A percentile compares a stretch with the other conserved stretches of the same genome.
Evolutionary conservation across 129 eudicot species (phyloP).

Genomic region (Arctium lappa): DNA sequence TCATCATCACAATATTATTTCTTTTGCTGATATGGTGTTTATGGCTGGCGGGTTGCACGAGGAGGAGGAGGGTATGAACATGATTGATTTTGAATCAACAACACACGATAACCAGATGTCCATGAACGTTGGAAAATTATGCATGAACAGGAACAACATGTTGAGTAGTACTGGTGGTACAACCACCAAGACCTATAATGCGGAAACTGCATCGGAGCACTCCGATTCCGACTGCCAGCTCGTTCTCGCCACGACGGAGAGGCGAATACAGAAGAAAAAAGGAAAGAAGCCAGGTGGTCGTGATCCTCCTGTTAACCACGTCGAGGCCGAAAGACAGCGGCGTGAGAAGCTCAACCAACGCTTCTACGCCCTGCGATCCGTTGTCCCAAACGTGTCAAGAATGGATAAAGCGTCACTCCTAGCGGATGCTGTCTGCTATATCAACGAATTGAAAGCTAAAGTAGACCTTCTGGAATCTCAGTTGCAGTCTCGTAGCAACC

Average conservation of each 20-base stretch:
- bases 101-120: slow-evolving; percentile 20
- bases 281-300: slow-evolving; percentile 37
- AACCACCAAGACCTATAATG: not conserved
- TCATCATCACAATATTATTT: not conserved
- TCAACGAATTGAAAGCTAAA: slow-evolving; percentile 21
- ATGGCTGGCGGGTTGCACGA: slow-evolving; percentile 20
- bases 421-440: slow-evolving; percentile 9
- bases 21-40: slow-evolving; percentile 23
- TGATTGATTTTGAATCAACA: too few relatives aligned
- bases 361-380: slow-evolving; percentile 16
- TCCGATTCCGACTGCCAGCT: slow-evolving; percentile 39
- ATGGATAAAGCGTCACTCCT: slow-evolving; percentile 30
- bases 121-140: slow-evolving; percentile 36
- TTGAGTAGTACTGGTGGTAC: not conserved
- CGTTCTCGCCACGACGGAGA: not conserved
- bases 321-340: slow-evolving; percentile 32
- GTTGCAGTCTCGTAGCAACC: not conserved
- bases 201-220: slow-evolving; percentile 25
- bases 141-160: not conserved
- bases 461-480: not conserved
- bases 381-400: slow-evolving; percentile 23
- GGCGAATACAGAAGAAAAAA: slow-evolving; percentile 27
- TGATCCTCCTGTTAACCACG: slow-evolving; percentile 19
- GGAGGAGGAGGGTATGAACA: not conserved
- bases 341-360: slow-evolving; percentile 32